Percentiles rank a stretch among this genome's conserved stretches.
Evolutionary conservation across 768 basidiomycete species (phyloP).

Genomic region (Pilatotrama ljubarskyi): DNA sequence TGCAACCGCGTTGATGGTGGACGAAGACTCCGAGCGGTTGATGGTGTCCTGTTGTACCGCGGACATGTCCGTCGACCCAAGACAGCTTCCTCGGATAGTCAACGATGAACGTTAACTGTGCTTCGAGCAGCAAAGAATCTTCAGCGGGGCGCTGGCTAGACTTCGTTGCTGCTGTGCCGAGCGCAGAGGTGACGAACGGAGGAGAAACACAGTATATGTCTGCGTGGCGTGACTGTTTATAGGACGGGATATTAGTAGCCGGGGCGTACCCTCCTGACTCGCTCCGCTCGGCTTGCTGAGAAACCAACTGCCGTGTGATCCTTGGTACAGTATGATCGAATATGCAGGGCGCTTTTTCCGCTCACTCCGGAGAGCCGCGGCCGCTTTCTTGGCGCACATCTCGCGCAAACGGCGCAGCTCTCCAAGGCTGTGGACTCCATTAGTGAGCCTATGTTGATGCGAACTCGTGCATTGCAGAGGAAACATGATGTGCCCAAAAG

Average conservation of each 20-base stretch:
- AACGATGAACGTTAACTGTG: background rate
- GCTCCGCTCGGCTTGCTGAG: constrained; percentile 4
- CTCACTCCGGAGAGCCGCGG: background rate
- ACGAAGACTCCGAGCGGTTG: background rate
- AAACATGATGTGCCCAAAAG: too few species aligned
- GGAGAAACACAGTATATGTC: background rate
- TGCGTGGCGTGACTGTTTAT: too few species aligned
- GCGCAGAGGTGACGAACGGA: background rate
- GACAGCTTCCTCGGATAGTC: too few species aligned
- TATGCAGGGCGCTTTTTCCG: too few species aligned
- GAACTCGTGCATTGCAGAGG: too few species aligned
- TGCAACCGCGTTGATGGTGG: background rate
- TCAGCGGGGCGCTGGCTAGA: background rate
- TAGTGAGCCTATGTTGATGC: too few species aligned
- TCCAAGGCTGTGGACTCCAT: too few species aligned
- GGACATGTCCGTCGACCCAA: background rate
- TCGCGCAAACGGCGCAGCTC: too few species aligned
- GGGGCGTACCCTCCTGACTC: background rate
- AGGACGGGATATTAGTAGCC: background rate
- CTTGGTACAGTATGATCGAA: too few species aligned
- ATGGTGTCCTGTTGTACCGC: background rate
- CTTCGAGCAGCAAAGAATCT: background rate
- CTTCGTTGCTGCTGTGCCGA: background rate
- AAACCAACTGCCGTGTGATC: constrained; percentile 5
- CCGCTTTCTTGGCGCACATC: background rate